phyloP scores from a whole-genome alignment of 192 early-diverging fungal species.

The Entomortierella lignicola region DNA sequence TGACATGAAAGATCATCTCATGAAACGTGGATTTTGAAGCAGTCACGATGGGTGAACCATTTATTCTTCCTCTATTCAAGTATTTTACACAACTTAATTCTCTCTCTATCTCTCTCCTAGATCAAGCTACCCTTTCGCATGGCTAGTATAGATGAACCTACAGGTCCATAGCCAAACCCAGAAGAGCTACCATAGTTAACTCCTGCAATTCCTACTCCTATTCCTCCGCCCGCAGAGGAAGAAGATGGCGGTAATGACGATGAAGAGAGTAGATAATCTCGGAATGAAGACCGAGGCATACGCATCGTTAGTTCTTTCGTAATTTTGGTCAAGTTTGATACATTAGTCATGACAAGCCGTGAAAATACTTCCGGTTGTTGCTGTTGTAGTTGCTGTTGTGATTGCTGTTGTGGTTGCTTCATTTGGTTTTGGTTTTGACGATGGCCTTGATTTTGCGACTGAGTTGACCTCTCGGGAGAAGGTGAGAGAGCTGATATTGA shows the following conservation, averaged over 20 bases:
- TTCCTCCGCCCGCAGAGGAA: constrained; percentile 45
- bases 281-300: constrained; percentile 43
- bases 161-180: constrained; percentile 23
- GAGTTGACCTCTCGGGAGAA: constrained; percentile 15
- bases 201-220: neutral
- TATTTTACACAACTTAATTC: too few species aligned
- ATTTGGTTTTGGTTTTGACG: neutral
- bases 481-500: neutral
- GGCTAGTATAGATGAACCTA: constrained; percentile 27
- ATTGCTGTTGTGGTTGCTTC: neutral
- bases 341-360: constrained; percentile 38
- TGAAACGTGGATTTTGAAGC: too few species aligned
- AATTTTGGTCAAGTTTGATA: constrained; percentile 44
- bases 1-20: too few species aligned
- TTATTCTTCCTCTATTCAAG: too few species aligned
- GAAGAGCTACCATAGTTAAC: neutral
- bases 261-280: constrained; percentile 21
- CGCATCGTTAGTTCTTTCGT: constrained; percentile 47
- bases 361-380: constrained; percentile 35
- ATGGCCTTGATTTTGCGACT: neutral
- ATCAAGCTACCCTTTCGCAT: constrained; percentile 41
- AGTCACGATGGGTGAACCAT: too few species aligned
- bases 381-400: neutral
- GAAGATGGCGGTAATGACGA: neutral
- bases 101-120: neutral